Percentiles rank a stretch among this genome's conserved stretches.
phyloP scores from a whole-genome alignment of 139 green algal genomes.

The Coelastrella sp. region DNA sequence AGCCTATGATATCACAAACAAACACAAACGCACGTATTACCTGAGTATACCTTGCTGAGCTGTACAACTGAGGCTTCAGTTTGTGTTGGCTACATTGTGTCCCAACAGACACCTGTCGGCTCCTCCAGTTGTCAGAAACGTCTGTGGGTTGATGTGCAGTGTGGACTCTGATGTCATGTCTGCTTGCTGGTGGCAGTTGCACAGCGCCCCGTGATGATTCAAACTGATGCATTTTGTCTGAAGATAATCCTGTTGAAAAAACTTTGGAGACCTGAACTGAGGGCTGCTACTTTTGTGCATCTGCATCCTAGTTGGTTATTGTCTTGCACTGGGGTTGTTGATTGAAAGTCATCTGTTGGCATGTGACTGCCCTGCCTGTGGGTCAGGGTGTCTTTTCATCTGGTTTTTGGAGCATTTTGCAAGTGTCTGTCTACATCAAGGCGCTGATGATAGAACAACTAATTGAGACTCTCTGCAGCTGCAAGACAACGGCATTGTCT shows the following conservation, averaged over 20 bases:
- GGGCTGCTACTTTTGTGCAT: neutral
- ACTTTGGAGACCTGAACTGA: constrained; percentile 53
- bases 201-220: constrained; percentile 31
- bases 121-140: too few species aligned
- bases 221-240: constrained; percentile 35
- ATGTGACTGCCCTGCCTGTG: neutral
- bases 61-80: constrained; percentile 44
- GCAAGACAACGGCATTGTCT: neutral
- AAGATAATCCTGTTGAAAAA: constrained; percentile 28
- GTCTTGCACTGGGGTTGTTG: neutral
- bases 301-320: neutral
- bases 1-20: constrained; percentile 27
- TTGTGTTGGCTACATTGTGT: neutral
- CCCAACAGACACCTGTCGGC: too few species aligned
- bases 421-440: neutral
- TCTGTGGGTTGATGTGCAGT: too few species aligned
- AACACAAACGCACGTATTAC: constrained; percentile 55
- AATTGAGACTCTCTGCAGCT: constrained; percentile 44
- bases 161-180: too few species aligned
- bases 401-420: neutral
- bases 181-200: neutral
- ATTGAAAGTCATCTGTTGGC: neutral
- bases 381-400: neutral
- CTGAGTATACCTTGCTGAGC: constrained; percentile 42
- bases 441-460: constrained; percentile 37